phyloP scores from a whole-genome alignment of 2,329 filamentous ascomycete genomes.

The Neocucurbitaria cava region DNA sequence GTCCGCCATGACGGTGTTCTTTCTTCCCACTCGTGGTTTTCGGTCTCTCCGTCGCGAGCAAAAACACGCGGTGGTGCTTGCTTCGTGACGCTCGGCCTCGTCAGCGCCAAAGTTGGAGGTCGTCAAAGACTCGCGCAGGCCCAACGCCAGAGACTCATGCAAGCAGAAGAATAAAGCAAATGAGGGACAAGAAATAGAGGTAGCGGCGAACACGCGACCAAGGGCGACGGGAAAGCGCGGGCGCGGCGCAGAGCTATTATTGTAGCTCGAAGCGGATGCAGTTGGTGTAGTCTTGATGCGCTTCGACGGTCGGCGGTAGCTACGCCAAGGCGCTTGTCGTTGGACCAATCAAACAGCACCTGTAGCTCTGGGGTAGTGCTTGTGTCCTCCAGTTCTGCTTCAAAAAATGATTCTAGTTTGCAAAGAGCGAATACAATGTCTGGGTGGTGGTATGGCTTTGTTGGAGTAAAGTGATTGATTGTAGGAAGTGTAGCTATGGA shows the following conservation, averaged over 20 bases:
- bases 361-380: not conserved
- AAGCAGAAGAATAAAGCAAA: slow-evolving; percentile 46
- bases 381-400: not conserved
- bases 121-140: slow-evolving; percentile 35
- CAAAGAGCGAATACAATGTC: not conserved
- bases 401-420: not conserved
- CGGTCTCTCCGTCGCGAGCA: slow-evolving; percentile 28
- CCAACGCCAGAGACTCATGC: slow-evolving; percentile 44
- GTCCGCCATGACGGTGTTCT: slow-evolving; percentile 58
- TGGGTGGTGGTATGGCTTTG: slow-evolving; percentile 7
- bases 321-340: slow-evolving; percentile 26
- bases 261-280: slow-evolving; percentile 19
- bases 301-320: slow-evolving; percentile 14
- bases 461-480: no score
- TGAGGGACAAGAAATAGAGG: slow-evolving; percentile 50
- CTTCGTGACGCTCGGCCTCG: slow-evolving; percentile 12
- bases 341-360: slow-evolving; percentile 14
- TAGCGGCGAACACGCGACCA: slow-evolving; percentile 32
- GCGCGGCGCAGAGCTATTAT: slow-evolving; percentile 20
- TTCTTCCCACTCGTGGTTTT: slow-evolving; percentile 55
- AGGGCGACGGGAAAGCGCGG: slow-evolving; percentile 27
- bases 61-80: slow-evolving; percentile 9
- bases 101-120: slow-evolving; percentile 24
- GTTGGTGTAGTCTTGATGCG: slow-evolving; percentile 22
- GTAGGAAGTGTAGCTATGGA: no score